Percentiles rank a stretch among this genome's conserved stretches.
phyloP scores from a whole-genome alignment of 2,329 filamentous ascomycete species.

The Botrytis cinerea region DNA sequence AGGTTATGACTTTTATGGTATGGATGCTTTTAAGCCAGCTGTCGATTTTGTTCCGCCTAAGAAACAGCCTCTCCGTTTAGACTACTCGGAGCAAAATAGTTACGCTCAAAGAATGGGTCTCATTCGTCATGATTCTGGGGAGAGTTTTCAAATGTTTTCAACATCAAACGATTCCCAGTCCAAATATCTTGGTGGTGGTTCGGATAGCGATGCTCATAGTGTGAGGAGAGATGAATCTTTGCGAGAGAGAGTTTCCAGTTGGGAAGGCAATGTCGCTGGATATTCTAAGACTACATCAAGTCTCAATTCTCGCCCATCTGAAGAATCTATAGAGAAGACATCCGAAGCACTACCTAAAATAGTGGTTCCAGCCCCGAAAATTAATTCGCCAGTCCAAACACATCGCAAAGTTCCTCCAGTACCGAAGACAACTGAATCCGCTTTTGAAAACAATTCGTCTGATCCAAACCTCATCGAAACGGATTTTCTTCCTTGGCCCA shows the following conservation, averaged over 20 bases:
- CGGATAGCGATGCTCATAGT: constrained; percentile 39
- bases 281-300: constrained; percentile 26
- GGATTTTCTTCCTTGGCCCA: constrained; percentile 60
- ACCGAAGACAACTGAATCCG: neutral
- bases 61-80: constrained; percentile 45
- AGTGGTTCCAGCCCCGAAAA: constrained; percentile 1
- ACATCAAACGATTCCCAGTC: constrained; percentile 53
- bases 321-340: constrained; percentile 20
- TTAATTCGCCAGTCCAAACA: constrained; percentile 30
- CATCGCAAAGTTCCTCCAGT: constrained; percentile 29
- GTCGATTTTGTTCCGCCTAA: constrained; percentile 55
- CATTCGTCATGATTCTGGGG: constrained; percentile 58
- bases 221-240: constrained; percentile 27
- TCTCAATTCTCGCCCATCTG: constrained; percentile 27
- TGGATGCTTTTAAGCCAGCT: constrained; percentile 53
- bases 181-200: constrained; percentile 41
- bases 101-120: constrained; percentile 33
- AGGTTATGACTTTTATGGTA: constrained; percentile 67
- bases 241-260: constrained; percentile 37
- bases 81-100: constrained; percentile 33
- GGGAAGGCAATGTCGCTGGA: constrained; percentile 37
- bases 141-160: constrained; percentile 62
- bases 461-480: constrained; percentile 51
- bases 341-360: constrained; percentile 15
- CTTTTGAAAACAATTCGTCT: constrained; percentile 27